Conservation (phyloP, 164 flowering plant species). For the Aristolochia contorta region DNA sequence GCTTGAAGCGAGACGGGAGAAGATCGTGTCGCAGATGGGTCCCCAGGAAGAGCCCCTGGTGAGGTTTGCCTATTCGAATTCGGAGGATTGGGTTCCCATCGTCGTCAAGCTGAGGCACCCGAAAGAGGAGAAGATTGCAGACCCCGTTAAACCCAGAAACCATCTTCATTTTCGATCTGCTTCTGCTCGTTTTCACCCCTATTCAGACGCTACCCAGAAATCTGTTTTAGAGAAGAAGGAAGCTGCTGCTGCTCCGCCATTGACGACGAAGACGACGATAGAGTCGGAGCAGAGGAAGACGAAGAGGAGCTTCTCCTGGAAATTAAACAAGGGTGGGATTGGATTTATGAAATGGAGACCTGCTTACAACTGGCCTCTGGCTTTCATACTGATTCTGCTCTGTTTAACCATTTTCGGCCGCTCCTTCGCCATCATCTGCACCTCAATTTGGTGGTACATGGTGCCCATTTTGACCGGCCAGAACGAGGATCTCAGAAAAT, state of each 20-base stretch:
- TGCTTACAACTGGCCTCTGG: background rate
- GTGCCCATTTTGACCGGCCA: conserved; percentile 2
- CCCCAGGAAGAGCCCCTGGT: background rate
- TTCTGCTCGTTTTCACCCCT: no score
- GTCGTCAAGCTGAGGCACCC: conserved; percentile 3
- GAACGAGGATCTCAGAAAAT: conserved; percentile 5
- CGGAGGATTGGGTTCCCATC: conserved; percentile 7
- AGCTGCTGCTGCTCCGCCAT: background rate
- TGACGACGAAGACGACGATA: background rate
- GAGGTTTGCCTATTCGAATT: conserved; percentile 3
- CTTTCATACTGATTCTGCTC: conserved; percentile 4
- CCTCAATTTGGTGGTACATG: conserved; percentile 14
- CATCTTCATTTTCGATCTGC: no score
- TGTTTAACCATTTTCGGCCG: conserved; percentile 15
- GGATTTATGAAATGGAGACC: background rate
- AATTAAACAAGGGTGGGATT: background rate
- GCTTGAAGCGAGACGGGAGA: conserved; percentile 6
- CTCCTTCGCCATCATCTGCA: conserved; percentile 15
- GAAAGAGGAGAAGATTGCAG: background rate
- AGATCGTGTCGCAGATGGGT: conserved; percentile 4
- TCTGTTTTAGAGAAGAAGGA: background rate
- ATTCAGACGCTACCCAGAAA: no score
- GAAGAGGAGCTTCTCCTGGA: conserved; percentile 7
- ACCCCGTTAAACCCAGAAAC: no score
- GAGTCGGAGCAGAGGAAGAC: background rate